Percentiles rank a stretch among this genome's conserved stretches.
Evolutionary conservation across 2,329 filamentous ascomycete species (phyloP).

Genomic region (Talaromyces islandicus): DNA sequence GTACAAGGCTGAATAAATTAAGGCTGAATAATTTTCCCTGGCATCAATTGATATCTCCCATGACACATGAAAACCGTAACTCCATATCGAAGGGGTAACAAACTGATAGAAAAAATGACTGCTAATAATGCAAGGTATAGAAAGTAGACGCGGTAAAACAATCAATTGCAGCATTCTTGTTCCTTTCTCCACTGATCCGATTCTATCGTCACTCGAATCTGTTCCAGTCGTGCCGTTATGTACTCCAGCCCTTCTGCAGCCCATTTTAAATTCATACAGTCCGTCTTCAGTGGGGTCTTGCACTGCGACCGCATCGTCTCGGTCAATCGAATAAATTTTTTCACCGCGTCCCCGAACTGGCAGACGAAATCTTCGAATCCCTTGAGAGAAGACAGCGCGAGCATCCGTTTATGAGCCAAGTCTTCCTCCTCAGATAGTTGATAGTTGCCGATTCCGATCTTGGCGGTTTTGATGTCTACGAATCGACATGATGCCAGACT

Average conservation of each 20-base stretch:
- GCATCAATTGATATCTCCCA: not conserved
- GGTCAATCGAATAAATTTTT: not conserved
- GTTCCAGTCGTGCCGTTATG: not conserved
- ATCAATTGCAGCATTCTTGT: not conserved
- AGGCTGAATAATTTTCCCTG: too few relatives aligned
- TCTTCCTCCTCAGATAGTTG: not conserved
- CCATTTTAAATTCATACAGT: not conserved
- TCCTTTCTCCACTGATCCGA: not conserved
- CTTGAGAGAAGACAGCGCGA: not conserved
- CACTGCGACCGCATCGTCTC: not conserved
- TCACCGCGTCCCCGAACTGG: not conserved
- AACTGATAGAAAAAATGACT: not conserved
- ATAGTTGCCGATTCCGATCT: not conserved
- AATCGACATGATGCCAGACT: not conserved
- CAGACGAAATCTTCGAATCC: not conserved
- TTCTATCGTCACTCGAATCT: not conserved
- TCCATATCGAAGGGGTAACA: not conserved
- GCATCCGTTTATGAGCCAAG: not conserved
- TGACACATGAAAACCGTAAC: not conserved
- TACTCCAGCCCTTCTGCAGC: not conserved
- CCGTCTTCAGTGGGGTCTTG: not conserved
- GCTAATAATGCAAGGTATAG: not conserved
- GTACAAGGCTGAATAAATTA: too few relatives aligned
- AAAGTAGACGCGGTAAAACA: not conserved
- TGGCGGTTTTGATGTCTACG: not conserved